These are phyloP conservation scores for Kandelia obovata DNA, from an alignment of 345 rosid genomes.

Conservation along the genomic window DNA sequence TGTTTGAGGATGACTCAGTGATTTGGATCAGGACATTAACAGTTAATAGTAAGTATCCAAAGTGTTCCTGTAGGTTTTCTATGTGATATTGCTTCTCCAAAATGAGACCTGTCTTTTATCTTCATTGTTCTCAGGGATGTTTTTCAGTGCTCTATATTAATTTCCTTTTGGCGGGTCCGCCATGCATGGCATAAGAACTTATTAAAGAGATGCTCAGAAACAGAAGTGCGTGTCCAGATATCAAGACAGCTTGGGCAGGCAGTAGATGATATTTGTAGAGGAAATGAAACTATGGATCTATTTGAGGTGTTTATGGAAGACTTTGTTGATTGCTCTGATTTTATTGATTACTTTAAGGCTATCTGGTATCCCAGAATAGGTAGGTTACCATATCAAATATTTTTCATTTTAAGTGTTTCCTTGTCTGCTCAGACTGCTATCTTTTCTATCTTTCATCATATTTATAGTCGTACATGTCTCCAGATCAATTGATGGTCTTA, in stretches of 20 bases:
- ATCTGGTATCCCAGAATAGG: conserved; percentile 81
- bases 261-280: conserved; percentile 63
- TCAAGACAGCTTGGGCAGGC: conserved; percentile 57
- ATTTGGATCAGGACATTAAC: background rate
- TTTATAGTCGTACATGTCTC: background rate
- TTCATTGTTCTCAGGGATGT: conserved; percentile 68
- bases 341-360: conserved; percentile 84
- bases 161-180: conserved; percentile 84
- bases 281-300: conserved; percentile 41
- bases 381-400: conserved; percentile 22
- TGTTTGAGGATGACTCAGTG: background rate
- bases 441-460: background rate
- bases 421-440: background rate
- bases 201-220: conserved; percentile 66
- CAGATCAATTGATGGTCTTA: background rate
- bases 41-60: background rate
- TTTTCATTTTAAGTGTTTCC: background rate
- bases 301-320: conserved; percentile 63
- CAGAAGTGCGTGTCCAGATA: conserved; percentile 52
- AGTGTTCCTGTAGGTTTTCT: background rate
- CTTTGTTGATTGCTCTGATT: conserved; percentile 51
- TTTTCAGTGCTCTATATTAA: conserved; percentile 77
- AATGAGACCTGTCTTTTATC: conserved; percentile 8
- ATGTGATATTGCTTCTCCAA: conserved; percentile 7
- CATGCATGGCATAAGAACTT: conserved; percentile 90